Evolutionary conservation across 371 early-diverging fungal species (phyloP).

Genomic region (Capillidium rhysosporum): DNA sequence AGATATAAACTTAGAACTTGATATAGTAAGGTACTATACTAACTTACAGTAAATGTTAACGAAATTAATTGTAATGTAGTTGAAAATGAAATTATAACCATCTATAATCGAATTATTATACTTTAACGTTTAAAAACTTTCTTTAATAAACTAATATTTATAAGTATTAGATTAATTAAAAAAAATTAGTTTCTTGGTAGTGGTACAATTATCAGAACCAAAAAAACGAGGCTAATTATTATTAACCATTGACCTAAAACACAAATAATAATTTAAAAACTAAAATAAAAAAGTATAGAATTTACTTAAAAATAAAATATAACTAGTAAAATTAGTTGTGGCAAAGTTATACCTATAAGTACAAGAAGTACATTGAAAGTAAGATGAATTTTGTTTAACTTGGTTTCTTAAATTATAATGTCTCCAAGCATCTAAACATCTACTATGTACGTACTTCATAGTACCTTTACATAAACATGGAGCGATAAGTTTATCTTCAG

Average conservation of each 20-base stretch:
- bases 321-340: slow-evolving; percentile 8
- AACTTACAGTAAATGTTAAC: too few species aligned
- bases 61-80: too few species aligned
- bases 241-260: neutral
- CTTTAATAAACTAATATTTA: too few species aligned
- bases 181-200: too few species aligned
- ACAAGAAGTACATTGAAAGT: slow-evolving; percentile 10
- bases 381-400: slow-evolving; percentile 1
- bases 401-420: neutral
- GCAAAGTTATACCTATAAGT: slow-evolving; percentile 9
- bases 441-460: slow-evolving; percentile 13
- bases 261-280: neutral
- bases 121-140: too few species aligned
- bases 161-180: too few species aligned
- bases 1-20: neutral
- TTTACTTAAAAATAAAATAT: slow-evolving; percentile 8
- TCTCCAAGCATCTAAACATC: slow-evolving; percentile 12
- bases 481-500: slow-evolving; percentile 17
- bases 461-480: slow-evolving; percentile 23
- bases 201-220: neutral
- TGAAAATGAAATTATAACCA: too few species aligned
- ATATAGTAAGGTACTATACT: neutral
- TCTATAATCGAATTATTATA: too few species aligned
- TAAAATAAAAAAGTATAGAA: neutral
- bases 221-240: neutral